Base-by-base conservation (phyloP, 352 stramenopile genomes). In the Lagenidium giganteum region DNA sequence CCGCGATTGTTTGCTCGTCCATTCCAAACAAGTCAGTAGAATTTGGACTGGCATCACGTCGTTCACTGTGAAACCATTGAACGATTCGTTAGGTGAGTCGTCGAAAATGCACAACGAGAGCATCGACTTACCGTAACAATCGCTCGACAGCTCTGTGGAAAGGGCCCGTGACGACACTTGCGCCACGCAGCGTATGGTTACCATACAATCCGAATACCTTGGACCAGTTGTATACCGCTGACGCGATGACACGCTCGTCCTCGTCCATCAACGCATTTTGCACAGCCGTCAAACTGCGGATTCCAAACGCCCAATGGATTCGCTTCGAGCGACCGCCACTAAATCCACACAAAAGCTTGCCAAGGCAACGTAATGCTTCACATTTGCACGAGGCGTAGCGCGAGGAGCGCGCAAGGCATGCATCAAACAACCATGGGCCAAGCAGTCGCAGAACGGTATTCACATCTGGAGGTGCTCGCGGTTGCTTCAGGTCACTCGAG, bases 351-450 rank as follows among this genome's bases (percentile, higher is more conserved):
- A 92, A 27, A 1, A 94, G 57, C 21, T 82, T 86, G 23, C 82
- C 82, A 0, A 94, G 61, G 34, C 79, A 94, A 4, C 75, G 67
- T 5, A 94, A 38, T 11, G 82, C 77, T 49, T 94, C 82, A 28
- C 75, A 83, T 46, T 79, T 64, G 29, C 79, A 81, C 11, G 77
- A 61, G 3, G 75, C 73, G 52, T 87, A 94, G 12, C 75, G 74
- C 7, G 58, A 54, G 18, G 80, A 83, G 9, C 82, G 79, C 12
- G 67, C 88, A 32, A 94, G 55, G 29, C 72, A 91, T 5, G 82
- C 82, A 31, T 94, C 82, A 55, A 94, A 94, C 0, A 94, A 49
- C 82, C 82, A 94, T 11, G 82, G 80, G 3, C 82, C 82, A 13
- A 94, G 59, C 39, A 94, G 36, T 7, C 82, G 61, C 21, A 94